Conservation (phyloP, 2,329 filamentous ascomycete genomes). For the Aureobasidium subglaciale region DNA sequence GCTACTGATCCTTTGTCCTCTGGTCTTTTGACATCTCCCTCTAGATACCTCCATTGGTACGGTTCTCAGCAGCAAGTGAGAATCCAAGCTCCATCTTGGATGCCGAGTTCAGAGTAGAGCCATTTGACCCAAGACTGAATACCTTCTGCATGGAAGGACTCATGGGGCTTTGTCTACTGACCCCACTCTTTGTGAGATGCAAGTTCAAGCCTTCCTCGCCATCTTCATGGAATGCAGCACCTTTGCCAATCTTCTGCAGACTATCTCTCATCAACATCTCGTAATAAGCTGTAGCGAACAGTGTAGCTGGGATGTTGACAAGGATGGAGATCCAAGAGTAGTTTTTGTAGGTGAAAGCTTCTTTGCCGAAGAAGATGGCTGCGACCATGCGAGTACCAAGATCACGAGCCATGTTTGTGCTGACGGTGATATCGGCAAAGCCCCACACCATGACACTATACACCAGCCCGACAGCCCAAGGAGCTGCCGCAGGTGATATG, state of each 20-base stretch:
- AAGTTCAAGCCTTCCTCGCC: constrained; percentile 45
- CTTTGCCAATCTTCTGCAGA: constrained; percentile 44
- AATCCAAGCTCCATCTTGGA: constrained; percentile 1
- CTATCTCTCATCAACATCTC: constrained; percentile 50
- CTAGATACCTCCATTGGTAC: background rate
- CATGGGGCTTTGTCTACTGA: constrained; percentile 18
- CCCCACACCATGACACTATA: constrained; percentile 49
- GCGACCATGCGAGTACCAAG: constrained; percentile 53
- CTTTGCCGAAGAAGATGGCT: constrained; percentile 49
- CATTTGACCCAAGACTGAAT: background rate
- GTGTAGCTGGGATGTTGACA: constrained; percentile 50
- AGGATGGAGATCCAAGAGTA: constrained; percentile 50
- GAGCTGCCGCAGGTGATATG: constrained; percentile 40
- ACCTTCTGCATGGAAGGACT: constrained; percentile 17
- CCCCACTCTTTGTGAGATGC: constrained; percentile 32
- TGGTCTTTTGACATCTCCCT: no score
- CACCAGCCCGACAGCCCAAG: constrained; percentile 50
- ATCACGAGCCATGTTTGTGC: constrained; percentile 52
- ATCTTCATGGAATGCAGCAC: constrained; percentile 44
- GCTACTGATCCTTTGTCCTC: no score
- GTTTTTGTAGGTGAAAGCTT: constrained; percentile 41
- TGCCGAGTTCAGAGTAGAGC: background rate
- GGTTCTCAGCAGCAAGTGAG: background rate
- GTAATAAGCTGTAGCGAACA: constrained; percentile 50
- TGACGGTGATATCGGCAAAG: constrained; percentile 49